Conservation (phyloP, 108 stramenopile species). For the Thalassiosira profunda region DNA sequence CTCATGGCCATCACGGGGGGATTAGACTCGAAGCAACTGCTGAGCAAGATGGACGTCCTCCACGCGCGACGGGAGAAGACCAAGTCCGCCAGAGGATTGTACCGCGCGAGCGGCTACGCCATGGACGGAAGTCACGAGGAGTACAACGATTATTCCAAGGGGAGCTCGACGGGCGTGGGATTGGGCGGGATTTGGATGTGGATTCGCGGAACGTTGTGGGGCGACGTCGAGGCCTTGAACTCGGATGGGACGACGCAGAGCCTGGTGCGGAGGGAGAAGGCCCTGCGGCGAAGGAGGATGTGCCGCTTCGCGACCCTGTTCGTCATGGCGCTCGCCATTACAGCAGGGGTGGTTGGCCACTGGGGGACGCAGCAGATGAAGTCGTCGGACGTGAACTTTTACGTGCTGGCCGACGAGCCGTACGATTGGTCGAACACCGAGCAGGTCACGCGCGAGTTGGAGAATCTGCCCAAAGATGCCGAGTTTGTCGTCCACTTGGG, state of each 20-base stretch:
- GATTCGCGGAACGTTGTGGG: conserved; percentile 48
- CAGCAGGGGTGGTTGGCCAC: conserved; percentile 24
- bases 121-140: conserved; percentile 48
- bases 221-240: conserved; percentile 37
- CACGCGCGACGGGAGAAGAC: conserved; percentile 32
- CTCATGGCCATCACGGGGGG: conserved; percentile 56
- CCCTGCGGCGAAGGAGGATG: conserved; percentile 25
- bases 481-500: conserved; percentile 84
- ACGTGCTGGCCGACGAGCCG: conserved; percentile 78
- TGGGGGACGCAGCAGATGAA: conserved; percentile 12
- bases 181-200: conserved; percentile 32
- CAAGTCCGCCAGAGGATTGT: conserved; percentile 45
- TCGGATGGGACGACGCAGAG: conserved; percentile 57
- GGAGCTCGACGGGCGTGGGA: conserved; percentile 11
- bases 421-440: conserved; percentile 48
- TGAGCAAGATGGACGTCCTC: conserved; percentile 46
- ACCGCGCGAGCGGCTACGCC: conserved; percentile 27
- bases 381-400: conserved; percentile 56
- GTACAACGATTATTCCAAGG: conserved; percentile 30
- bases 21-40: conserved; percentile 27
- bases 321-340: conserved; percentile 5
- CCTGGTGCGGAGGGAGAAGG: conserved; percentile 41
- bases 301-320: conserved; percentile 11
- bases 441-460: conserved; percentile 53
- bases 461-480: conserved; percentile 59